phyloP scores from a whole-genome alignment of 164 flowering plant genomes.

The Chloranthus sessilifolius region DNA sequence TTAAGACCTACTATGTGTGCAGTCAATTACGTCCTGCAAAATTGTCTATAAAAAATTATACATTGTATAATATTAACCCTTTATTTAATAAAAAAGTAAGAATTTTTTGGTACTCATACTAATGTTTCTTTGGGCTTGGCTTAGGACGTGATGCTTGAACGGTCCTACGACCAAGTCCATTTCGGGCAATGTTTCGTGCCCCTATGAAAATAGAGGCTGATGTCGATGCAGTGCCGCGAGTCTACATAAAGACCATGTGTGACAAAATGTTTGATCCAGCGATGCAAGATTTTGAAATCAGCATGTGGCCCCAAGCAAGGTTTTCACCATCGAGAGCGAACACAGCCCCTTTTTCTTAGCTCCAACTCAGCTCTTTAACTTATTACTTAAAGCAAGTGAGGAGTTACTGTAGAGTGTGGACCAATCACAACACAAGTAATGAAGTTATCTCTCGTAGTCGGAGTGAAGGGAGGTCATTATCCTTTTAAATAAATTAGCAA shows the following conservation, averaged over 20 bases:
- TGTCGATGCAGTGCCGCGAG: constrained; percentile 36
- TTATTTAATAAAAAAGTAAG: no score
- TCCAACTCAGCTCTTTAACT: constrained; percentile 49
- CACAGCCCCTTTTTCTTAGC: constrained; percentile 77
- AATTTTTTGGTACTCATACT: no score
- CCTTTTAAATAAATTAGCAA: no score
- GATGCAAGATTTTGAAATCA: constrained; percentile 60
- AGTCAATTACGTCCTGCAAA: no score
- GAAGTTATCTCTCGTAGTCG: no score
- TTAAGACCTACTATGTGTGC: no score
- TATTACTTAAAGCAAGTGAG: constrained; percentile 55
- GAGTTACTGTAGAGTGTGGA: no score
- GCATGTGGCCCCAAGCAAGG: constrained; percentile 63
- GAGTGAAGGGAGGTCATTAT: no score
- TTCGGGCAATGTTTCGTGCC: constrained; percentile 35
- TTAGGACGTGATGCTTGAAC: constrained; percentile 73
- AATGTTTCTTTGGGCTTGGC: background rate
- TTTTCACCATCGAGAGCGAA: constrained; percentile 54
- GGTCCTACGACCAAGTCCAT: constrained; percentile 62
- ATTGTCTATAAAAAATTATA: no score
- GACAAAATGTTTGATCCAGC: constrained; percentile 45
- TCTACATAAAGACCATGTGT: constrained; percentile 51
- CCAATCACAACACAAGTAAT: no score
- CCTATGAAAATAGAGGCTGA: constrained; percentile 19
- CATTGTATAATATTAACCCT: no score